Evolutionary conservation across 768 basidiomycete genomes (phyloP), one percentile per base, ranked within the genome.

Genomic region (Peribolospora baueri): DNA sequence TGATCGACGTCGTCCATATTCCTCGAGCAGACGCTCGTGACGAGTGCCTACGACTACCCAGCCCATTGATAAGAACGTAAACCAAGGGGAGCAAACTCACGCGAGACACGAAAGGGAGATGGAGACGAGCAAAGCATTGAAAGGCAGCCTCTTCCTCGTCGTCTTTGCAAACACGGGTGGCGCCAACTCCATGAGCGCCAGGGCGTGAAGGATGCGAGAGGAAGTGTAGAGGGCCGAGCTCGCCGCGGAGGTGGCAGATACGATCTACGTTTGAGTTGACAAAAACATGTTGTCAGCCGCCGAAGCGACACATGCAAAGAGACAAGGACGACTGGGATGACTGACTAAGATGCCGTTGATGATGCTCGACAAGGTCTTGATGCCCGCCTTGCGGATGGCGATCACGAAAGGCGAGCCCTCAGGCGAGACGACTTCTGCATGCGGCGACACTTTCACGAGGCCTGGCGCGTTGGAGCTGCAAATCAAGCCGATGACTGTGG

Each of bases 361-460:
- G 62, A 85, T 74, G 50, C 76, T 75, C 5, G 77, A 76, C 41
- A 82, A 69, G 5, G 54, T 60, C 5, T 53, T 36, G 53, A 63
- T 57, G 9, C 57, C 56, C 5, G 58, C 77, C 2, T 14, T 5
- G 36, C 63, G 73, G 60, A 87, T 78, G 25, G 83, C 85, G 59
- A 87, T 80, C 54, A 87, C 84, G 67, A 83, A 90, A 3, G 85
- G 85, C 3, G 82, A 84, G 52, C 78, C 65, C 0, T 79, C 76
- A 13, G 83, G 84, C 48, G 75, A 82, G 51, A 76, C 76, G 38
- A 70, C 63, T 2, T 56, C 74, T 67, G 59, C 63, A 46, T 52
- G 40, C 56, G 25, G 25, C 25, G 25, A 25, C 25, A 25, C 25
- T 25, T 25, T 25, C 25, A 80, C 71, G 47, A 84, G 69, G 8